A percentile compares a stretch with the other conserved stretches of the same genome.
phyloP scores from a whole-genome alignment of 73 alveolate genomes.

The Paramecium tetraurelia region DNA sequence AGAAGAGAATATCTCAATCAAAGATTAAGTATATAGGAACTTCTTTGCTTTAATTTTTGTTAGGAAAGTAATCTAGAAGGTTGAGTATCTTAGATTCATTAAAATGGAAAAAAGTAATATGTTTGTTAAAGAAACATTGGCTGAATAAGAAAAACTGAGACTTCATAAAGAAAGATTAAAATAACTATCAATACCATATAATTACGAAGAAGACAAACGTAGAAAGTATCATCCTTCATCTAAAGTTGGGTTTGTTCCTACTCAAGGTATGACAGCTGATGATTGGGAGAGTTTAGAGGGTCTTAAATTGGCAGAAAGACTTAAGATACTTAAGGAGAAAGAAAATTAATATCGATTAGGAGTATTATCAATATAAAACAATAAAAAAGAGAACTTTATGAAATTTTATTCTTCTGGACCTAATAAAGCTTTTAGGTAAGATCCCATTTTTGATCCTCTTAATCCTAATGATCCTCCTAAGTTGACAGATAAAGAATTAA shows the following conservation, averaged over 20 bases:
- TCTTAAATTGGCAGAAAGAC: background rate
- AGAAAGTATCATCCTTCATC: conserved; percentile 14
- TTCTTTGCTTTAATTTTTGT: conserved; percentile 31
- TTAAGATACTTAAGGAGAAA: background rate
- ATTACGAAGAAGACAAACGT: conserved; percentile 35
- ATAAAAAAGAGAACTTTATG: background rate
- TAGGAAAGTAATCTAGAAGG: conserved; percentile 29
- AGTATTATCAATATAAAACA: background rate
- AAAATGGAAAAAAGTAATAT: background rate
- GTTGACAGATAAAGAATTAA: background rate
- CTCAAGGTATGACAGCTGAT: background rate
- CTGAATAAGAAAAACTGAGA: background rate
- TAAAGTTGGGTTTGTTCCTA: background rate
- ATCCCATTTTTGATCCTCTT: background rate
- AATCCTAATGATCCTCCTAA: background rate
- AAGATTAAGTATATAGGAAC: conserved; percentile 47
- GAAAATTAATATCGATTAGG: background rate
- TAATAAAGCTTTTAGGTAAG: background rate
- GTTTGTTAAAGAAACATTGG: background rate
- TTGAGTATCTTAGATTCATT: background rate
- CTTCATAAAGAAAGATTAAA: background rate
- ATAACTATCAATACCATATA: conserved; percentile 12
- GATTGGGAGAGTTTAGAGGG: background rate
- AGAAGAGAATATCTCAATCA: conserved; percentile 37
- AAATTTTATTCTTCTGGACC: background rate